Evolutionary conservation across 371 early-diverging fungal species (phyloP).

Genomic region (Basidiobolus meristosporus): DNA sequence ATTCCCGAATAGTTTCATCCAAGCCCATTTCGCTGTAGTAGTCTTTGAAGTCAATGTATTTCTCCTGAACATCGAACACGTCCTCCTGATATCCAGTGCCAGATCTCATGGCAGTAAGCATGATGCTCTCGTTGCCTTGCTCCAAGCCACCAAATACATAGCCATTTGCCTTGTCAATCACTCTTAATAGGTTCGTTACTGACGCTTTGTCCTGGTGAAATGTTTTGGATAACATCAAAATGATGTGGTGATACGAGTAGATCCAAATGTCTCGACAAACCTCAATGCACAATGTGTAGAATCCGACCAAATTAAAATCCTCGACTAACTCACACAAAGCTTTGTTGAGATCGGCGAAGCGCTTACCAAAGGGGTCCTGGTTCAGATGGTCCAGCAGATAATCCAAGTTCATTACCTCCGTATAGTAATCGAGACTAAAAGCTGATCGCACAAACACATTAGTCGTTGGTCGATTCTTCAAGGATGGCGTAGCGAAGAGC

Average conservation of each 20-base stretch:
- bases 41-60: conserved; percentile 20
- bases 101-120: conserved; percentile 34
- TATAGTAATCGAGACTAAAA: conserved; percentile 84
- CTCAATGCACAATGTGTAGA: conserved; percentile 70
- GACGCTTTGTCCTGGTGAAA: conserved; percentile 77
- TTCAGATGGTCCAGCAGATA: conserved; percentile 60
- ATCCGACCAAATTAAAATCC: conserved; percentile 79
- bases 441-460: conserved; percentile 12
- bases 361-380: conserved; percentile 38
- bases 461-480: too few relatives aligned
- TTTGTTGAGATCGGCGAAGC: conserved; percentile 51
- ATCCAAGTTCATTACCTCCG: conserved; percentile 75
- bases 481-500: too few relatives aligned
- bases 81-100: conserved; percentile 15
- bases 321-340: conserved; percentile 78
- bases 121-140: conserved; percentile 55
- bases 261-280: conserved; percentile 6
- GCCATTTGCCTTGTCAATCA: conserved; percentile 84
- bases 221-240: too few relatives aligned
- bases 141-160: conserved; percentile 72
- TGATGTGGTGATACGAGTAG: too few relatives aligned
- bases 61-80: conserved; percentile 39
- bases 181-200: conserved; percentile 50
- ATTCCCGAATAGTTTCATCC: neutral
- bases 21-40: conserved; percentile 2